Conservation (phyloP, 805 yeast species). For the Tetrapisispora iriomotensis region DNA sequence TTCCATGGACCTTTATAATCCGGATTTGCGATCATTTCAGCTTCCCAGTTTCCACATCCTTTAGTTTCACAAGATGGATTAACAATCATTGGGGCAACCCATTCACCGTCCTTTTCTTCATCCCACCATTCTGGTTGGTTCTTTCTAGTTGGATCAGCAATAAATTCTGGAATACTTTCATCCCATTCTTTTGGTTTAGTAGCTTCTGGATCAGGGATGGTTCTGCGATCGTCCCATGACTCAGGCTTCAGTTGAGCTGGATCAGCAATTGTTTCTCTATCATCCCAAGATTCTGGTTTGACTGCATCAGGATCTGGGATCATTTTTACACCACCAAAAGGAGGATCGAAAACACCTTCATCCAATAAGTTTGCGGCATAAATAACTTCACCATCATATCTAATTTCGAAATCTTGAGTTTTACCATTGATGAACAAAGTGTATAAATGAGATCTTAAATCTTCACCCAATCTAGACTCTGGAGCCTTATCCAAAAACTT, state of each 20-base stretch:
- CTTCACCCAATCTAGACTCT: constrained; percentile 40
- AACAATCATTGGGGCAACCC: constrained; percentile 59
- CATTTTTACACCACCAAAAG: constrained; percentile 55
- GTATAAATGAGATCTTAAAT: constrained; percentile 55
- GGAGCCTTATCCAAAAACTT: constrained; percentile 64
- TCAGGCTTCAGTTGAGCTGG: constrained; percentile 62
- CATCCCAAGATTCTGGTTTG: constrained; percentile 83
- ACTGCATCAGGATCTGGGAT: constrained; percentile 46
- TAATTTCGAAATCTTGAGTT: constrained; percentile 62
- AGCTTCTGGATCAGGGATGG: constrained; percentile 62
- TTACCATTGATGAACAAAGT: constrained; percentile 57
- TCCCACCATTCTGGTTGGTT: constrained; percentile 72
- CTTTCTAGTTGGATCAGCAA: constrained; percentile 57
- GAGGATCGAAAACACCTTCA: constrained; percentile 47
- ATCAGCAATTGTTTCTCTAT: constrained; percentile 55
- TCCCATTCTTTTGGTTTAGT: constrained; percentile 73
- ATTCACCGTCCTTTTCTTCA: constrained; percentile 81
- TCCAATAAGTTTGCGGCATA: constrained; percentile 60
- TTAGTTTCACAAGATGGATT: constrained; percentile 61
- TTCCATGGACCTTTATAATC: constrained; percentile 70
- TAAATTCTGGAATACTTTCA: constrained; percentile 46
- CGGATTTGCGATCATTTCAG: constrained; percentile 60
- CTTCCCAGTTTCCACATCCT: constrained; percentile 79
- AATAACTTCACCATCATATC: constrained; percentile 70
- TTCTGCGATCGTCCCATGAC: constrained; percentile 75